phyloP scores from a whole-genome alignment of 1,284 basidiomycete species.

The Polyporus tsugae region DNA sequence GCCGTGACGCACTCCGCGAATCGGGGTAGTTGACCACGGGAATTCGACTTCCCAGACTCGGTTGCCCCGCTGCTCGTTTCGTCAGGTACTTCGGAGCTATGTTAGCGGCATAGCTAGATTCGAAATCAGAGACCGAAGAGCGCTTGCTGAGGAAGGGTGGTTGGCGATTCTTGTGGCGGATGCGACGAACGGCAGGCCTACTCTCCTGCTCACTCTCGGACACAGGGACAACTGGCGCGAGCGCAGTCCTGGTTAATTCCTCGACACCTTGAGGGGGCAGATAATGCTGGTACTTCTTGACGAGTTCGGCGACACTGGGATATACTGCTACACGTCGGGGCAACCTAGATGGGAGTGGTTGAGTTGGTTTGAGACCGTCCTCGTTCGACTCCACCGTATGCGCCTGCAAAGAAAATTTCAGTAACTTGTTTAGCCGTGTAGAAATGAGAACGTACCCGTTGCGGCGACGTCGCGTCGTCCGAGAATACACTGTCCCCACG shows the following conservation, averaged over 20 bases:
- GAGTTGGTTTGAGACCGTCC: constrained; percentile 17
- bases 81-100: constrained; percentile 77
- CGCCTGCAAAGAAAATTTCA: not conserved
- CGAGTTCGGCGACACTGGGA: constrained; percentile 84
- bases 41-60: constrained; percentile 53
- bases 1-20: constrained; percentile 68
- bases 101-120: constrained; percentile 90
- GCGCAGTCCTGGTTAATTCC: constrained; percentile 72
- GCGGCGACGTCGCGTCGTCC: constrained; percentile 35
- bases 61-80: constrained; percentile 50
- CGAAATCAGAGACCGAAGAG: constrained; percentile 83
- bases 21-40: constrained; percentile 56
- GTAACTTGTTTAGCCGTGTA: too few relatives aligned
- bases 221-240: constrained; percentile 61
- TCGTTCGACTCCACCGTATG: constrained; percentile 2
- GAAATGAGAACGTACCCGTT: constrained; percentile 37
- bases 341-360: constrained; percentile 62
- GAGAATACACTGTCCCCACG: constrained; percentile 48
- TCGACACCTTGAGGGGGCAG: constrained; percentile 76
- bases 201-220: constrained; percentile 81
- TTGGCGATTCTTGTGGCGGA: constrained; percentile 56
- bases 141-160: constrained; percentile 54
- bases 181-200: constrained; percentile 34
- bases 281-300: constrained; percentile 84
- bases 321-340: constrained; percentile 69